Conservation (phyloP, 352 stramenopile species). For the Phytophthora podocarpi region DNA sequence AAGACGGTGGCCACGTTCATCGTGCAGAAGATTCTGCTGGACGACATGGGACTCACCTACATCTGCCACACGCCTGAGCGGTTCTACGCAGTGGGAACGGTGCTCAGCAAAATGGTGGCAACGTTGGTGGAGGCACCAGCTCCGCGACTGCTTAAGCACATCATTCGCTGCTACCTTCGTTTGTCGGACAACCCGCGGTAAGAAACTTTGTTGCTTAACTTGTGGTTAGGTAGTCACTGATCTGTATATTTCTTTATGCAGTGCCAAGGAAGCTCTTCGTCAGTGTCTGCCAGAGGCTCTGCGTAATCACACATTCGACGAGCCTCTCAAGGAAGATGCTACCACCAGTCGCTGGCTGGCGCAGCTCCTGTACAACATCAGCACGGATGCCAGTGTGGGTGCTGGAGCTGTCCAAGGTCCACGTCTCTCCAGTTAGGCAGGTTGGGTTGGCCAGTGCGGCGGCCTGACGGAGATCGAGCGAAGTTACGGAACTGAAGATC, state of each 20-base stretch:
- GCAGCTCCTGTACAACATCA: constrained; percentile 95
- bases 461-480: background rate
- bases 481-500: too few species aligned
- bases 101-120: constrained; percentile 98
- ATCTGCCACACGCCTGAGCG: constrained; percentile 98
- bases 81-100: constrained; percentile 89
- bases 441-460: background rate
- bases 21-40: constrained; percentile 99
- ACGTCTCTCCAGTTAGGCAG: constrained; percentile 35
- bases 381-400: constrained; percentile 28
- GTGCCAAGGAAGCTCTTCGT: constrained; percentile 95
- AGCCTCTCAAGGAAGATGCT: constrained; percentile 94
- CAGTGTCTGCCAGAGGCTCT: constrained; percentile 95
- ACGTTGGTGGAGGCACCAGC: constrained; percentile 93
- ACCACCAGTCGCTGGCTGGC: constrained; percentile 97
- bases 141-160: constrained; percentile 98
- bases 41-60: constrained; percentile 98
- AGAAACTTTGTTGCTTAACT: constrained; percentile 4
- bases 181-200: constrained; percentile 86
- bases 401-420: constrained; percentile 28
- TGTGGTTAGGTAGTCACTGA: background rate
- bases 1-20: constrained; percentile 99
- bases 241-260: constrained; percentile 12
- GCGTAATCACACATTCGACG: constrained; percentile 95
- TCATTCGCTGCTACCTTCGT: constrained; percentile 98